Evolutionary conservation across 78 protist species (phyloP), one percentile per base, ranked within the genome.

Genomic region (Diacronema lutheri): DNA sequence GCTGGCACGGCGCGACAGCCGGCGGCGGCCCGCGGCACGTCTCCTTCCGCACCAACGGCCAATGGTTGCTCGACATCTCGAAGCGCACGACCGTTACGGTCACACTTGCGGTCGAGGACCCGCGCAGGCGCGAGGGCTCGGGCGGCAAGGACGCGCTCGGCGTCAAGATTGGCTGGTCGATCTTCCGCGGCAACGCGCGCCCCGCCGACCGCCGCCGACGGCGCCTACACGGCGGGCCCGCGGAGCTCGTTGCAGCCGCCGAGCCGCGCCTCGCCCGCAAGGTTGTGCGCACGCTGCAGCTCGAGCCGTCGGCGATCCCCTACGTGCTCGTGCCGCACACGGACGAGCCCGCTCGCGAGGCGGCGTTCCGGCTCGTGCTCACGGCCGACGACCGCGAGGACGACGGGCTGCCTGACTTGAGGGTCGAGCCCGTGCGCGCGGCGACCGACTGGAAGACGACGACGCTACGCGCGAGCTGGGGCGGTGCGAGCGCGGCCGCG

Each of bases 371-470:
- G 46, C 55, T 69, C 31, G 40, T 56, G 37, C 1, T 69, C 31
- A 29, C 40, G 23, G 37, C 77, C 19, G 77, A 69, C 77, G 77
- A 69, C 31, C 77, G 77, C 29, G 77, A 69, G 33, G 77, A 69
- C 55, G 77, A 69, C 31, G 77, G 77, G 9, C 13, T 40, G 9
- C 56, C 77, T 35, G 77, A 69, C 77, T 69, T 69, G n/a, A n/a
- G n/a, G n/a, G n/a, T n/a, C n/a, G n/a, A n/a, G n/a, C n/a, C n/a
- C n/a, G n/a, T n/a, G n/a, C n/a, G n/a, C n/a, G n/a, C n/a, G n/a
- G n/a, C n/a, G n/a, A n/a, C n/a, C n/a, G n/a, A n/a, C n/a, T n/a
- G n/a, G n/a, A n/a, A n/a, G n/a, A n/a, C n/a, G n/a, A n/a, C n/a
- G n/a, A n/a, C n/a, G n/a, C n/a, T n/a, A n/a, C n/a, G n/a, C n/a